Conservation (phyloP, 106 monocot genomes). For the Narthecium ossifragum region DNA sequence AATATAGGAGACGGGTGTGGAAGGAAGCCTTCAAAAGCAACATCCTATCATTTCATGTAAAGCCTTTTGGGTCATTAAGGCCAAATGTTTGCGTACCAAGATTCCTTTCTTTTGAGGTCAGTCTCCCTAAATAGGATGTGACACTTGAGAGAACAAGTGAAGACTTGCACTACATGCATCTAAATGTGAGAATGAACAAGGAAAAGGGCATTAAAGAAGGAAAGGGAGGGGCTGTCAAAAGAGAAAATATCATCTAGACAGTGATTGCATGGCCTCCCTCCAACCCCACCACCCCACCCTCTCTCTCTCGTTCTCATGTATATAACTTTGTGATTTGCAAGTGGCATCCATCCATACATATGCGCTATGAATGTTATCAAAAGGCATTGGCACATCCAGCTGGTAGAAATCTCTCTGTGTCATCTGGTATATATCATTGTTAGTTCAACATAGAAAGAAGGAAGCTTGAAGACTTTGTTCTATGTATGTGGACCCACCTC, state of each 20-base stretch:
- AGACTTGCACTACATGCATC: neutral
- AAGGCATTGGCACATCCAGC: too few relatives aligned
- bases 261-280: neutral
- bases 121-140: slow-evolving; percentile 3
- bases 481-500: too few relatives aligned
- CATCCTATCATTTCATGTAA: slow-evolving; percentile 3
- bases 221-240: neutral
- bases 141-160: slow-evolving; percentile 7
- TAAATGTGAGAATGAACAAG: neutral
- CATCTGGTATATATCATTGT: too few relatives aligned
- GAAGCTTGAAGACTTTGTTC: too few relatives aligned
- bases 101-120: slow-evolving; percentile 5
- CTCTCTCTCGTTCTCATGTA: too few relatives aligned
- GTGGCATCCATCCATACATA: too few relatives aligned
- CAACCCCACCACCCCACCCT: too few relatives aligned
- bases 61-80: neutral
- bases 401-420: too few relatives aligned
- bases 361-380: too few relatives aligned
- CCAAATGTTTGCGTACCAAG: neutral
- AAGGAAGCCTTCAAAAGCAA: neutral
- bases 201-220: neutral
- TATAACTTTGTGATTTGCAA: too few relatives aligned
- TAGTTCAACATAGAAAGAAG: too few relatives aligned
- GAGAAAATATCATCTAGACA: neutral
- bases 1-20: too few relatives aligned